Percentiles rank a stretch among this genome's conserved stretches.
Evolutionary conservation across 2,329 filamentous ascomycete species (phyloP).

Genomic region (Paramyrothecium roridum): DNA sequence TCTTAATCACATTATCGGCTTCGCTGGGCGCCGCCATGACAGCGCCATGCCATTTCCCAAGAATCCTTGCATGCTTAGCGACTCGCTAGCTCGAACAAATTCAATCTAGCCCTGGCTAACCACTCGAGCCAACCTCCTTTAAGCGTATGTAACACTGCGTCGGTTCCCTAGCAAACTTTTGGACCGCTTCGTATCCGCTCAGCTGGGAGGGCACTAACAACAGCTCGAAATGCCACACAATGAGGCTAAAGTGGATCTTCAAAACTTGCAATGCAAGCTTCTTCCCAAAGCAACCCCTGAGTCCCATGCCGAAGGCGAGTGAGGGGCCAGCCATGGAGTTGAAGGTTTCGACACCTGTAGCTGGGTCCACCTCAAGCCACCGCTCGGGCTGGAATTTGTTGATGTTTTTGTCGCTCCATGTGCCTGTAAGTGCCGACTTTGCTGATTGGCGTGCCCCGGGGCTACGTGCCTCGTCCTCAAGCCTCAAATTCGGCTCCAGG

Average conservation of each 20-base stretch:
- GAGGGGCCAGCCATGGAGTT: slow-evolving; percentile 8
- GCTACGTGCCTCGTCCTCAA: slow-evolving; percentile 9
- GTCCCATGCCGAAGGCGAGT: slow-evolving; percentile 13
- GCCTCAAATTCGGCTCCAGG: slow-evolving; percentile 14
- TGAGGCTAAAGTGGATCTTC: slow-evolving; percentile 4
- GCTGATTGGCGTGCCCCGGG: slow-evolving; percentile 4
- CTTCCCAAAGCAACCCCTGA: slow-evolving; percentile 12
- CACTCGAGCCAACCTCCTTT: neutral
- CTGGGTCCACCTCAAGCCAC: slow-evolving; percentile 23
- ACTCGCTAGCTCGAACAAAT: too few species aligned
- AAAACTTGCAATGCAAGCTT: slow-evolving; percentile 5
- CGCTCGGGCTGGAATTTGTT: slow-evolving; percentile 29
- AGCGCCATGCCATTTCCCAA: too few species aligned
- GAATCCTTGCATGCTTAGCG: too few species aligned
- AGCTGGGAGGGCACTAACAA: slow-evolving; percentile 5
- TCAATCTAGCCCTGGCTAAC: too few species aligned
- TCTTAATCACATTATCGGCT: too few species aligned
- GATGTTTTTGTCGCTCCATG: slow-evolving; percentile 21
- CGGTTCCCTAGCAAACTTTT: slow-evolving; percentile 27
- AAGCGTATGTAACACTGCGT: slow-evolving; percentile 22
- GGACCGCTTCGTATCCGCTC: slow-evolving; percentile 20
- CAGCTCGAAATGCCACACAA: slow-evolving; percentile 7
- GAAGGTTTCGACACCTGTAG: slow-evolving; percentile 6
- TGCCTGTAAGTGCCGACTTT: slow-evolving; percentile 1
- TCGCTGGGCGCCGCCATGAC: too few species aligned